phyloP scores from a whole-genome alignment of 805 yeast genomes.

The Wickerhamomyces xylosicus region DNA sequence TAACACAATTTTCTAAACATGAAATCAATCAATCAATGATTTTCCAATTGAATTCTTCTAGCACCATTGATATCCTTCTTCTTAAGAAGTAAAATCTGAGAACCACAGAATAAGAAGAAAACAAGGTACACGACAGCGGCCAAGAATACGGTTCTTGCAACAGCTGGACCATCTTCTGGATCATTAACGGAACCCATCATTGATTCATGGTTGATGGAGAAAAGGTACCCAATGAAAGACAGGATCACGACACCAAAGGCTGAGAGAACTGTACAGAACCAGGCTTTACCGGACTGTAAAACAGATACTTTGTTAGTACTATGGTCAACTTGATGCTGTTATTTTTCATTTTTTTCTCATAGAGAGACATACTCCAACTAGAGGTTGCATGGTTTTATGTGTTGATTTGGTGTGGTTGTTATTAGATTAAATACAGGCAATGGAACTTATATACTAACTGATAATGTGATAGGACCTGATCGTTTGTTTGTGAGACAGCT shows the following conservation, averaged over 20 bases:
- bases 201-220: slow-evolving; percentile 73
- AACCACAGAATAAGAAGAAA: slow-evolving; percentile 85
- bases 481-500: too few relatives aligned
- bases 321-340: slow-evolving; percentile 3
- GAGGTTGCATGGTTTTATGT: slow-evolving; percentile 35
- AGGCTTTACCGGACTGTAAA: slow-evolving; percentile 67
- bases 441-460: too few relatives aligned
- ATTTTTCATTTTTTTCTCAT: too few relatives aligned
- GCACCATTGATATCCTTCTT: slow-evolving; percentile 5
- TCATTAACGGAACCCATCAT: slow-evolving; percentile 88
- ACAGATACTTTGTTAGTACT: slow-evolving; percentile 2
- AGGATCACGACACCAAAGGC: slow-evolving; percentile 87
- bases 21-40: too few relatives aligned
- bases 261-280: slow-evolving; percentile 90
- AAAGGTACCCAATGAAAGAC: slow-evolving; percentile 74
- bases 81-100: slow-evolving; percentile 57
- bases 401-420: too few relatives aligned
- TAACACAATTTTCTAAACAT: too few relatives aligned
- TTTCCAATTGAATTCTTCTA: not conserved
- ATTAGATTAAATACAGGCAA: too few relatives aligned
- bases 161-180: slow-evolving; percentile 90
- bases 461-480: too few relatives aligned
- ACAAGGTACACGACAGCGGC: slow-evolving; percentile 77
- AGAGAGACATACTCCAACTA: slow-evolving; percentile 25
- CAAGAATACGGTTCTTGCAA: slow-evolving; percentile 81